These are phyloP conservation scores for Zygosaccharomyces sapae DNA, from an alignment of 1,139 yeast genomes.

Conservation along the genomic window DNA sequence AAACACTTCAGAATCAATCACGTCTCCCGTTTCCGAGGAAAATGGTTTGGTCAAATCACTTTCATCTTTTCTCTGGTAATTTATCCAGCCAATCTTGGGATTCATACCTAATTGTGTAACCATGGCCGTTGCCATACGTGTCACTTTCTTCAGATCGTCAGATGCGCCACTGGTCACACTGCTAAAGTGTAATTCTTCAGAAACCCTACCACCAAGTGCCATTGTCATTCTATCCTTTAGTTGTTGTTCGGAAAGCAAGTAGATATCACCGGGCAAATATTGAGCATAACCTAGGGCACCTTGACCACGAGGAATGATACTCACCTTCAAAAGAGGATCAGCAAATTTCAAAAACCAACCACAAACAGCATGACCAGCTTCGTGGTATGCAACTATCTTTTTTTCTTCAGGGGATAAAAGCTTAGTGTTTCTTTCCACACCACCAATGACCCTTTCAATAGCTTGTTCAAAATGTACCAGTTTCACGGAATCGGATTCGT, in stretches of 20 bases:
- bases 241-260: slow-evolving; percentile 61
- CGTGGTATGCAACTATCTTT: slow-evolving; percentile 74
- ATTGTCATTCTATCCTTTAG: slow-evolving; percentile 70
- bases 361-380: slow-evolving; percentile 80
- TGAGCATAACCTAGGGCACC: slow-evolving; percentile 84
- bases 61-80: slow-evolving; percentile 48
- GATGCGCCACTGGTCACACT: slow-evolving; percentile 81
- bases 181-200: slow-evolving; percentile 70
- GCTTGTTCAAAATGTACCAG: slow-evolving; percentile 70
- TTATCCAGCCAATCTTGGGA: slow-evolving; percentile 59
- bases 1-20: slow-evolving; percentile 64
- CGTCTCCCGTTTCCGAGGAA: slow-evolving; percentile 63
- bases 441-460: slow-evolving; percentile 78
- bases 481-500: slow-evolving; percentile 52
- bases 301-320: slow-evolving; percentile 81
- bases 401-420: slow-evolving; percentile 68
- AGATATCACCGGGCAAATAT: slow-evolving; percentile 73
- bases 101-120: slow-evolving; percentile 76
- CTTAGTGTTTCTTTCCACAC: slow-evolving; percentile 68
- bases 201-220: slow-evolving; percentile 77
- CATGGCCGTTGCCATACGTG: slow-evolving; percentile 75
- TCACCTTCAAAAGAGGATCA: slow-evolving; percentile 75
- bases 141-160: slow-evolving; percentile 76
- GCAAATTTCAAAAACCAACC: slow-evolving; percentile 72
- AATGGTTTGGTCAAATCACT: slow-evolving; percentile 62